Evolutionary conservation across 2,329 filamentous ascomycete genomes (phyloP).

Genomic region (Coniochaeta ligniaria): DNA sequence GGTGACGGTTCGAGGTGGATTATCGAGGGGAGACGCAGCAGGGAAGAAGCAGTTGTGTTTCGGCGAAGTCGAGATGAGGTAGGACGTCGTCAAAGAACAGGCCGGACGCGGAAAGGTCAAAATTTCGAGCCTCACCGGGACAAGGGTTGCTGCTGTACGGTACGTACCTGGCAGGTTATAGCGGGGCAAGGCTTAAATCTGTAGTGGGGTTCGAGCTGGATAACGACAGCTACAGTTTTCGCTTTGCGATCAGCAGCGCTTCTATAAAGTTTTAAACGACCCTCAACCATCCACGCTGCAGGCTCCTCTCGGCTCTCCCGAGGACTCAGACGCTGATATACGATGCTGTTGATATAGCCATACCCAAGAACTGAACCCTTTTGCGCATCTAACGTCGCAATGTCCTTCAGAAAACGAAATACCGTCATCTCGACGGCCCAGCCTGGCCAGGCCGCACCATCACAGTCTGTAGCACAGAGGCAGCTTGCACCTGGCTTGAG

Average conservation of each 20-base stretch:
- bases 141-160: not conserved
- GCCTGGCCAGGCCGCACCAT: conserved; percentile 21
- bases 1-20: too few relatives aligned
- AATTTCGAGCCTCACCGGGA: conserved; percentile 3
- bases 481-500: conserved; percentile 49
- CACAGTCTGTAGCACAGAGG: conserved; percentile 20
- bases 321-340: not conserved
- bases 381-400: conserved; percentile 15
- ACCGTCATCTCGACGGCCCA: conserved; percentile 37
- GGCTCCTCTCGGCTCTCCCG: not conserved
- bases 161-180: not conserved
- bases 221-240: not conserved
- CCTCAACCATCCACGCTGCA: not conserved
- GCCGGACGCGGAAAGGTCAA: conserved; percentile 1
- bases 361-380: not conserved
- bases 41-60: too few relatives aligned
- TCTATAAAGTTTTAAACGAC: too few relatives aligned
- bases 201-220: not conserved
- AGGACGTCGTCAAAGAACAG: not conserved
- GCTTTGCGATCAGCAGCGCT: not conserved
- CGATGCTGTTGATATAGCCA: not conserved
- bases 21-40: too few relatives aligned
- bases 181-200: not conserved
- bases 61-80: not conserved
- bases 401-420: conserved; percentile 54